Evolutionary conservation across 768 basidiomycete species (phyloP).

Genomic region (Kwoniella botswanensis): DNA sequence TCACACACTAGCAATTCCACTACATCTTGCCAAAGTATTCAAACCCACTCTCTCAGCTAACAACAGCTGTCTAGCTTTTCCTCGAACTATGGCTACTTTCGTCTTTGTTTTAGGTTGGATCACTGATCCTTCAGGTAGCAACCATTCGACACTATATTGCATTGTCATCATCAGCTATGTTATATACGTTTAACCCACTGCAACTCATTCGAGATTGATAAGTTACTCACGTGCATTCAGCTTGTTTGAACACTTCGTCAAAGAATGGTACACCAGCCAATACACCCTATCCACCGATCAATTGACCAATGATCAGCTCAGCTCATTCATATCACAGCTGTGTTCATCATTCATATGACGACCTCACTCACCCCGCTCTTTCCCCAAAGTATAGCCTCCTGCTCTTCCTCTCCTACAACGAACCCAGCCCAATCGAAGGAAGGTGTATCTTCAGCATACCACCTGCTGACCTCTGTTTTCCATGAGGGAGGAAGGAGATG

Average conservation of each 20-base stretch:
- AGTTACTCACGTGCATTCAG: slow-evolving; percentile 81
- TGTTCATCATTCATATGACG: not conserved
- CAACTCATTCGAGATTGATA: not conserved
- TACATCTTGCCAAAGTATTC: slow-evolving; percentile 91
- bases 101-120: slow-evolving; percentile 68
- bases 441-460: slow-evolving; percentile 92
- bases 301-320: not conserved
- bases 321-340: too few relatives aligned
- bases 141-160: slow-evolving; percentile 85
- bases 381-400: slow-evolving; percentile 86
- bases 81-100: slow-evolving; percentile 82
- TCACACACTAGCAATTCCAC: slow-evolving; percentile 94
- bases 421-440: slow-evolving; percentile 97
- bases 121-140: slow-evolving; percentile 82
- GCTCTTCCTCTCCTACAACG: slow-evolving; percentile 86
- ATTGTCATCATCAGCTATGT: not conserved
- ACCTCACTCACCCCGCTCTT: slow-evolving; percentile 74
- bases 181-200: not conserved
- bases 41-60: slow-evolving; percentile 91
- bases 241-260: slow-evolving; percentile 84
- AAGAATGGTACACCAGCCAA: slow-evolving; percentile 96
- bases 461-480: slow-evolving; percentile 76
- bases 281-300: slow-evolving; percentile 61
- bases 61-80: slow-evolving; percentile 83
- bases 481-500: slow-evolving; percentile 92